Evolutionary conservation across 129 eudicot genomes (phyloP), one percentile per base, ranked within the genome.

Genomic region (Flaveria bidentis): DNA sequence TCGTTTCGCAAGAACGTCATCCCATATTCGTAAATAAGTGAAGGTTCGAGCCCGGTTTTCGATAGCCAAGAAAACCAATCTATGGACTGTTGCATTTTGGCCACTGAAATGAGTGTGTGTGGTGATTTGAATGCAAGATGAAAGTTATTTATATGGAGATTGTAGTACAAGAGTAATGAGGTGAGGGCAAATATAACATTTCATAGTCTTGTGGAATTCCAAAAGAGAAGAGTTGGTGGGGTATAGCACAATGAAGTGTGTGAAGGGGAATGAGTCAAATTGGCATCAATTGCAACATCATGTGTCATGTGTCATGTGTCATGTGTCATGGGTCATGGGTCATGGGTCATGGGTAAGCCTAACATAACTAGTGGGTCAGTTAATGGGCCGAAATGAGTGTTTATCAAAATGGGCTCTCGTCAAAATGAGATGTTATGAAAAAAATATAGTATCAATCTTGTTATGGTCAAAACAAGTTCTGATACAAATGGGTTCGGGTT

Each of bases 51-150:
- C 73, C 83, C 78, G 26, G 97, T 84, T 85, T 88, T 93, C 39
- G 96, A 91, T 62, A 93, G 86, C 98, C 97, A 93, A 20, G 92
- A 74, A 33, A 85, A 87, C 98, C 98, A 93, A 72, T 93, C 96
- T 87, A 93, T 93, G 80, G 73, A 15, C 63, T 81, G 67, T 25
- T 86, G 64, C 73, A 61, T 62, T n/a, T 78, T 80, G 15, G 69
- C 23, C 7, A 69, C 25, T 76, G 53, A 47, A 82, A 73, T 53
- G 65, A 17, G 65, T 51, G 53, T 82, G 69, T 76, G 82, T 61
- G 67, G 52, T 56, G 39, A 46, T 41, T 41, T 52, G 51, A 55
- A 36, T 50, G 65, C 44, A 70, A 49, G 25, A 33, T 66, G 73
- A 9, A 45, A 72, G 76, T 66, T 71, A 78, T 77, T 33, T 76